These are phyloP conservation scores for Chlorella sp. DNA, from an alignment of 139 green algal genomes.

Conservation along the genomic window DNA sequence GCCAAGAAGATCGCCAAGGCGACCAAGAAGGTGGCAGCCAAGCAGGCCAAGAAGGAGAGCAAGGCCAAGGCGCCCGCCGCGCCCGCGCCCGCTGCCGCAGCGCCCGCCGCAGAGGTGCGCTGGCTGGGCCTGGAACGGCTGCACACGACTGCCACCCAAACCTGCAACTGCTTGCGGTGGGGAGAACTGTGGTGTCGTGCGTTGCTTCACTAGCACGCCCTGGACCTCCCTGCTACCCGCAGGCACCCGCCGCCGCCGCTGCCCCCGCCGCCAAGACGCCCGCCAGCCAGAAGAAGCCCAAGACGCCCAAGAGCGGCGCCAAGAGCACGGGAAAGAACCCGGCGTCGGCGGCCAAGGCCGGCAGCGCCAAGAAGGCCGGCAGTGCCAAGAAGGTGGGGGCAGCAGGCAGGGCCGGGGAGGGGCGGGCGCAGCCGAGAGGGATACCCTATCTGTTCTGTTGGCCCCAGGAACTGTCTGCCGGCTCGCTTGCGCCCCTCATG, in stretches of 20 bases:
- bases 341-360: background rate
- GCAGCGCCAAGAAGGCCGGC: constrained; percentile 8
- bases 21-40: background rate
- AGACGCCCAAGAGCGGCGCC: background rate
- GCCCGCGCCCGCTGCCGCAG: background rate
- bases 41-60: constrained; percentile 2
- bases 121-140: background rate
- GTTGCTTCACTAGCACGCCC: no score
- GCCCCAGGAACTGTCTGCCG: no score
- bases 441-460: no score
- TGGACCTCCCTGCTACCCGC: background rate
- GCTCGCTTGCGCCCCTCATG: no score
- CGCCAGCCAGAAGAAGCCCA: constrained; percentile 3
- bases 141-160: background rate
- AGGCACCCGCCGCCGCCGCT: background rate
- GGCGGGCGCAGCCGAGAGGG: no score
- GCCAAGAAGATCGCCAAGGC: constrained; percentile 16
- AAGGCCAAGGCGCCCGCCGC: constrained; percentile 14
- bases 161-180: background rate
- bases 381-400: background rate
- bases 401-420: background rate
- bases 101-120: background rate
- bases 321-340: constrained; percentile 15
- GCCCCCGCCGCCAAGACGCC: constrained; percentile 23
- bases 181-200: background rate